A percentile compares a stretch with the other conserved stretches of the same genome.
Conservation (phyloP, 2,329 filamentous ascomycete genomes). For the Diplodia corticola region DNA sequence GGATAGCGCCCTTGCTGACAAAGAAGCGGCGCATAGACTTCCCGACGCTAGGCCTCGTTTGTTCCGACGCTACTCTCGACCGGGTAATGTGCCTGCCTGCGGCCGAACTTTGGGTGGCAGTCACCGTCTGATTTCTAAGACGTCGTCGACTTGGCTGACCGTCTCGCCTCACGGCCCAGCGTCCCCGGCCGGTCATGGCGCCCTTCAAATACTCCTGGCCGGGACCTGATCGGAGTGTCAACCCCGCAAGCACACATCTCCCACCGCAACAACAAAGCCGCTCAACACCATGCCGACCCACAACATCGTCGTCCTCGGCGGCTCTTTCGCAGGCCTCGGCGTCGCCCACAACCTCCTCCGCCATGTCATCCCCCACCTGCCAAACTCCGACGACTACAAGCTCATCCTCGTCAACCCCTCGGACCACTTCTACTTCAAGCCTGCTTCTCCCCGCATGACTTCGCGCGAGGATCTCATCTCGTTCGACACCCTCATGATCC, state of each 20-base stretch:
- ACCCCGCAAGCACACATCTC: background rate
- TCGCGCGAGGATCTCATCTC: slow-evolving; percentile 32
- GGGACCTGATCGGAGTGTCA: background rate
- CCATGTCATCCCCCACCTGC: slow-evolving; percentile 32
- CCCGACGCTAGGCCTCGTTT: background rate
- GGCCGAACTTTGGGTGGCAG: no score
- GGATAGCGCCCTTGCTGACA: background rate
- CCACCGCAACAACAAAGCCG: background rate
- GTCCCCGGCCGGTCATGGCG: background rate
- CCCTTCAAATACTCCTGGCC: background rate
- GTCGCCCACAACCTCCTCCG: slow-evolving; percentile 39
- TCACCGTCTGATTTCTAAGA: background rate
- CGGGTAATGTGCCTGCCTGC: no score
- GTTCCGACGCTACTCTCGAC: no score
- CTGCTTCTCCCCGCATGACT: slow-evolving; percentile 38
- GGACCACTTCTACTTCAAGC: slow-evolving; percentile 43
- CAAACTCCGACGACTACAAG: slow-evolving; percentile 30
- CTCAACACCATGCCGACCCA: slow-evolving; percentile 20
- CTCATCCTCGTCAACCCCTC: slow-evolving; percentile 38
- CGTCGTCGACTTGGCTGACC: no score
- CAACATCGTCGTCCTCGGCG: slow-evolving; percentile 41
- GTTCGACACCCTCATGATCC: slow-evolving; percentile 33
- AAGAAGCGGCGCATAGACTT: background rate
- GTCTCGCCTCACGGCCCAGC: background rate
- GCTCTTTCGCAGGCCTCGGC: slow-evolving; percentile 38